A percentile compares a stretch with the other conserved stretches of the same genome.
Conservation (phyloP, 2,329 filamentous ascomycete genomes). For the Alternaria brassicae region DNA sequence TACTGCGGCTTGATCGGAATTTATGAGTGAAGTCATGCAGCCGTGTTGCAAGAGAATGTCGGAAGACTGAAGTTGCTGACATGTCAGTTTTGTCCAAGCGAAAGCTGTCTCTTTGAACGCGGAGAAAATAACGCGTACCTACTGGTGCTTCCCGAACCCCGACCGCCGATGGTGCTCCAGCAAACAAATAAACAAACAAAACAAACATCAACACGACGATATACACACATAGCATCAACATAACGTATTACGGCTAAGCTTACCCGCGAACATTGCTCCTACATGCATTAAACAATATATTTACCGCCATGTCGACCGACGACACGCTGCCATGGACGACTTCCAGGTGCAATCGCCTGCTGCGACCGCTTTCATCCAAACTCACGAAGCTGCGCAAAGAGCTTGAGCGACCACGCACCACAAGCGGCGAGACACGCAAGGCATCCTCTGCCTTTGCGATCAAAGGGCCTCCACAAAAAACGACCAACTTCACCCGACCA, state of each 20-base stretch:
- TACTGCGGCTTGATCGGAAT: neutral
- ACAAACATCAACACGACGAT: constrained; percentile 12
- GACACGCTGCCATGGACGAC: constrained; percentile 52
- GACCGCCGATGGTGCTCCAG: constrained; percentile 29
- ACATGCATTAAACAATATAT: constrained; percentile 29
- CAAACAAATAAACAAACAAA: constrained; percentile 24
- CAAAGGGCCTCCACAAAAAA: constrained; percentile 35
- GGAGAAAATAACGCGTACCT: constrained; percentile 3
- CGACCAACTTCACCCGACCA: constrained; percentile 35
- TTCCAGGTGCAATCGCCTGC: constrained; percentile 53
- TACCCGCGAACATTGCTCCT: neutral
- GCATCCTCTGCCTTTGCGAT: constrained; percentile 33
- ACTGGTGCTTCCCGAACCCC: constrained; percentile 20
- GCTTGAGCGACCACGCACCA: constrained; percentile 31
- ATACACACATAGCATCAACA: constrained; percentile 15
- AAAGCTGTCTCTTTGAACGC: neutral
- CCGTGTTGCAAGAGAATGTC: neutral
- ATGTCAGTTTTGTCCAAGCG: neutral
- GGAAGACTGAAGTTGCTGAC: neutral
- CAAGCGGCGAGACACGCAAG: constrained; percentile 29
- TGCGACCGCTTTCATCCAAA: constrained; percentile 53
- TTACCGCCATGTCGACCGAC: constrained; percentile 39
- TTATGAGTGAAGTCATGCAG: neutral
- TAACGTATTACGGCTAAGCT: constrained; percentile 1
- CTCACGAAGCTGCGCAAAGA: constrained; percentile 50